Evolutionary conservation across 257 asterid species (phyloP).

Genomic region (Thymus quinquecostatus): DNA sequence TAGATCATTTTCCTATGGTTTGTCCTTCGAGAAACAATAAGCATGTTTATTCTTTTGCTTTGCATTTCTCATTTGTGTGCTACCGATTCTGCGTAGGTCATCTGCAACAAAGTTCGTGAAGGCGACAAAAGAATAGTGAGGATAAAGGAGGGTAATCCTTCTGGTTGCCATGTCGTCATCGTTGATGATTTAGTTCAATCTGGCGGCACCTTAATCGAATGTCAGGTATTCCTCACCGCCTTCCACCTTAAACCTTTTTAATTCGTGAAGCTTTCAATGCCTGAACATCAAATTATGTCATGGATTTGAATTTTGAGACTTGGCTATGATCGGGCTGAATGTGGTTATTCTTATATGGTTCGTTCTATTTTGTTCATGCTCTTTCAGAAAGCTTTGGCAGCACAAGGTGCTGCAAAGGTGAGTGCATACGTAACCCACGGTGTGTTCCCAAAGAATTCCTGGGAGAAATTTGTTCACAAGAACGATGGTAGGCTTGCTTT

Average conservation of each 20-base stretch:
- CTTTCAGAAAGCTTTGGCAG: constrained; percentile 84
- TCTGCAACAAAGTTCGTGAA: constrained; percentile 97
- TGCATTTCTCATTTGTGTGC: constrained; percentile 15
- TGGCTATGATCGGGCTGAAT: neutral
- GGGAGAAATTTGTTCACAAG: constrained; percentile 82
- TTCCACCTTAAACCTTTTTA: neutral
- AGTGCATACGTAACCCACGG: constrained; percentile 94
- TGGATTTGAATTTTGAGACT: neutral
- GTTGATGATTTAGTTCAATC: constrained; percentile 97
- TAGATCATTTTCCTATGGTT: constrained; percentile 80
- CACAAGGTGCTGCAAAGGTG: constrained; percentile 89
- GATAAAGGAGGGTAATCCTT: constrained; percentile 91
- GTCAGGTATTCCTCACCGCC: constrained; percentile 67
- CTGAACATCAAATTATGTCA: neutral
- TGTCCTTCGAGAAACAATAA: constrained; percentile 18
- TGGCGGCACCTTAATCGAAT: constrained; percentile 93
- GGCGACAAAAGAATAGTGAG: constrained; percentile 93
- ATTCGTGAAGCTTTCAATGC: neutral
- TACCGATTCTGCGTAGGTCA: constrained; percentile 50
- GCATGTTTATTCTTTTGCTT: constrained; percentile 13
- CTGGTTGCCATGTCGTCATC: constrained; percentile 90
- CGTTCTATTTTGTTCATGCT: constrained; percentile 12
- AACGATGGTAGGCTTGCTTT: constrained; percentile 50
- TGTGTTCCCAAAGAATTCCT: constrained; percentile 78
- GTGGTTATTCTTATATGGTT: neutral